Percentiles rank a stretch among this genome's conserved stretches.
Conservation (phyloP, 768 basidiomycete species). For the Hydnum rufescens region DNA sequence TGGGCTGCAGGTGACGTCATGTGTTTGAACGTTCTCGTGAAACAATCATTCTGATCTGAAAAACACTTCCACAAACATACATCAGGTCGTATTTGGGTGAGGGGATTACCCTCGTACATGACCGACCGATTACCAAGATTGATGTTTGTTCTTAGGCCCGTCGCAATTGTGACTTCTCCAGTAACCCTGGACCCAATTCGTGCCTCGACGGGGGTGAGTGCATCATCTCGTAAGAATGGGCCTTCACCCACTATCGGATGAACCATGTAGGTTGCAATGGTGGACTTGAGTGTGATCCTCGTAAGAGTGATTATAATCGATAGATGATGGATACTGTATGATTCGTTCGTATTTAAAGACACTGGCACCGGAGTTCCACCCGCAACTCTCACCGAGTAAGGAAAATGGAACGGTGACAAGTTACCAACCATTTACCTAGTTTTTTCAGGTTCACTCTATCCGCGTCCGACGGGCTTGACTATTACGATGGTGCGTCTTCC, state of each 20-base stretch:
- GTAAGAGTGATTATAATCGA: neutral
- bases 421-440: neutral
- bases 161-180: slow-evolving; percentile 9
- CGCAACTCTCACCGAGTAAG: slow-evolving; percentile 10
- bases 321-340: too few relatives aligned
- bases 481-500: too few relatives aligned
- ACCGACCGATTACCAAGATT: too few relatives aligned
- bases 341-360: too few relatives aligned
- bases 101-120: too few relatives aligned
- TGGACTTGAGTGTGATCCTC: slow-evolving; percentile 21
- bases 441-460: slow-evolving; percentile 5
- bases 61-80: too few relatives aligned
- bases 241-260: too few relatives aligned
- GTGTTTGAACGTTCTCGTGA: too few relatives aligned
- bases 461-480: slow-evolving; percentile 6
- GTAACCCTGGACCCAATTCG: slow-evolving; percentile 10
- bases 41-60: too few relatives aligned
- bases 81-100: too few relatives aligned
- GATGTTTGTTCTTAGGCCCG: slow-evolving; percentile 10
- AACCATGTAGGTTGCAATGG: slow-evolving; percentile 14
- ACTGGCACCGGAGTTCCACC: slow-evolving; percentile 20
- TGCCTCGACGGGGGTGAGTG: slow-evolving; percentile 8
- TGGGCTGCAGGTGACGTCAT: slow-evolving; percentile 14
- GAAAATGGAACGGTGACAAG: neutral
- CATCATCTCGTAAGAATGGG: too few relatives aligned